Base-by-base conservation (phyloP, 495 filamentous ascomycete species). In the Aspergillus saccharolyticus region DNA sequence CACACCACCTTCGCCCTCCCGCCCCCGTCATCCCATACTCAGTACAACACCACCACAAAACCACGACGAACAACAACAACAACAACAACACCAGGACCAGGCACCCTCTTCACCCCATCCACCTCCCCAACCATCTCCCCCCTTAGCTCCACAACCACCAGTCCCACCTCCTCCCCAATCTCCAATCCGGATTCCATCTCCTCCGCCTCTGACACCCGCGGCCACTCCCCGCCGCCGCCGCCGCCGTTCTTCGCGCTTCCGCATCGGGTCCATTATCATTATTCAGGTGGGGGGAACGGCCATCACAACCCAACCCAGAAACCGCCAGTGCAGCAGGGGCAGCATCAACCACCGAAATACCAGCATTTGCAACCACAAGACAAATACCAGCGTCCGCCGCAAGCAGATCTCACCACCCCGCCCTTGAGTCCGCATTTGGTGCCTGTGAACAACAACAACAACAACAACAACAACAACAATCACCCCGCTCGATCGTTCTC, bases 1-100 rank as follows among this genome's bases (percentile, higher is more conserved):
- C 66, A 68, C 21, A 65, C 66, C 25, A 59, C 63, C 45, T 69
- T 69, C 63, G 64, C 66, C 65, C 66, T 52, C 64, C 63, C 61
- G 19, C 54, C 28, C 5, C 25, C 46, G 20, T 25, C 46, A 24
- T 59, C 56, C 45, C 25, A 28, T 28, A 28, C 25, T 9, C 25
- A 9, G 3, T 4, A 33, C 59, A 59, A 21, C 49, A 52, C 52
- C 59, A 39, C 14, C 5, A 39, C 33, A 39, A 39, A 39, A 5
- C 7, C 33, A 39, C 33, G 2, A 5, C 33, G 6, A 39, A 39
- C n/a, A 10, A 8, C 4, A 8, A 8, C 33, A 30, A 30, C 4
- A 4, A 4, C 25, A 30, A 30, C 25, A 30, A 30, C 4, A 30
- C 10, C 10, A 30, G 25, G 25, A 30, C 25, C 25, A 30, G 25